Evolutionary conservation across 2,329 filamentous ascomycete species (phyloP).

Genomic region (Daldinia eschscholtzii): DNA sequence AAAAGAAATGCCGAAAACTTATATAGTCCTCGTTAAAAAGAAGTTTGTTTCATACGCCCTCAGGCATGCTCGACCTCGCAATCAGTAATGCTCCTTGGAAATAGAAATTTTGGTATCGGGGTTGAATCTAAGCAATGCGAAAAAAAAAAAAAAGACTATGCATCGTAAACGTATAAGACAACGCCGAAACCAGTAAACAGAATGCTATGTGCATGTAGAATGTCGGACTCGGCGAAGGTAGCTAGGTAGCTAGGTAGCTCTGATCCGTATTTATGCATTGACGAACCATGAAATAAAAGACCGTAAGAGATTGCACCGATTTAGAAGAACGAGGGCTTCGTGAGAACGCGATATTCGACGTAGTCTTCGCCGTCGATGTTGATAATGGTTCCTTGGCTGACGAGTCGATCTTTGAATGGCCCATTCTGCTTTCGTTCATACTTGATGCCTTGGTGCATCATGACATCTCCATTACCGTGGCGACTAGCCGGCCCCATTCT

Average conservation of each 20-base stretch:
- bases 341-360: slow-evolving; percentile 74
- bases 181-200: slow-evolving; percentile 1
- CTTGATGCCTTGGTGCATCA: slow-evolving; percentile 70
- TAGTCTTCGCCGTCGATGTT: slow-evolving; percentile 76
- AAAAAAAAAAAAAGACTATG: not conserved
- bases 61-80: not conserved
- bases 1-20: not conserved
- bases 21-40: not conserved
- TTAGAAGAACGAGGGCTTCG: slow-evolving; percentile 72
- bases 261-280: not conserved
- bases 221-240: not conserved
- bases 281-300: not conserved
- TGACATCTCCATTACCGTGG: slow-evolving; percentile 61
- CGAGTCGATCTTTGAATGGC: slow-evolving; percentile 73
- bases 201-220: slow-evolving; percentile 5
- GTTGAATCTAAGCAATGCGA: slow-evolving; percentile 4
- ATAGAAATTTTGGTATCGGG: slow-evolving; percentile 9
- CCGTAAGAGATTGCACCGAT: not conserved
- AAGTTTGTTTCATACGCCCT: slow-evolving; percentile 6
- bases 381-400: slow-evolving; percentile 71
- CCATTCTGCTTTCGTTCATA: slow-evolving; percentile 73
- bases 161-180: slow-evolving; percentile 3
- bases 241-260: not conserved
- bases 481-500: slow-evolving; percentile 49
- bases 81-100: slow-evolving; percentile 4